A percentile compares a stretch with the other conserved stretches of the same genome.
phyloP scores from a whole-genome alignment of 345 rosid species.

The Citrus mangshanensis region DNA sequence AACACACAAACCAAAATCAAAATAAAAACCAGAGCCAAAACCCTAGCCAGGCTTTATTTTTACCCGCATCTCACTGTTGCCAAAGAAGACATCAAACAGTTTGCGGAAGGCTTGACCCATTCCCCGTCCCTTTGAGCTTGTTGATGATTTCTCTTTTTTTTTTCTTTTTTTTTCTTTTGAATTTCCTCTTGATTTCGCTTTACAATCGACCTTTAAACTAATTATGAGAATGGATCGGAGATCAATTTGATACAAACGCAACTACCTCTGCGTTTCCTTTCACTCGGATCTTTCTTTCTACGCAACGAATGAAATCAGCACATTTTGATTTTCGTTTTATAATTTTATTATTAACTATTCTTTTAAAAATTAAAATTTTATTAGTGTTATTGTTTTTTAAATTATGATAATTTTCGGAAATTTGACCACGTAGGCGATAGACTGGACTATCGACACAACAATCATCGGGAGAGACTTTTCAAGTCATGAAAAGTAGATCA shows the following conservation, averaged over 20 bases:
- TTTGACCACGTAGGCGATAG: not conserved
- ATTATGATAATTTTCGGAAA: not conserved
- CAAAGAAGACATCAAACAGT: constrained; percentile 87
- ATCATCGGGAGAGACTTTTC: too few species aligned
- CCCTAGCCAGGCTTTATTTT: not conserved
- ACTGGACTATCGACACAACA: too few species aligned
- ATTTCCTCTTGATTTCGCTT: not conserved
- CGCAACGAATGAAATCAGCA: not conserved
- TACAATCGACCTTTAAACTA: too few species aligned
- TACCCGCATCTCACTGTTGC: constrained; percentile 92
- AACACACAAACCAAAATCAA: not conserved
- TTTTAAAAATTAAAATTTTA: too few species aligned
- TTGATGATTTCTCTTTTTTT: not conserved
- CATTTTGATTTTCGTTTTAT: not conserved
- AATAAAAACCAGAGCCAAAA: not conserved
- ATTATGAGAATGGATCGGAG: not conserved
- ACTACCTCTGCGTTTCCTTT: not conserved
- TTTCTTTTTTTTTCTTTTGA: not conserved
- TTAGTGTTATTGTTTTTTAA: too few species aligned
- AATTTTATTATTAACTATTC: too few species aligned
- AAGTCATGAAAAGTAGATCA: not conserved
- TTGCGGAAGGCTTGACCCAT: constrained; percentile 93
- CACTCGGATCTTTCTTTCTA: not conserved
- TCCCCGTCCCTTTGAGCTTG: not conserved
- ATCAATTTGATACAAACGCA: not conserved